Base-by-base conservation (phyloP, 2,329 filamentous ascomycete genomes). In the Nigrospora sphaerica region DNA sequence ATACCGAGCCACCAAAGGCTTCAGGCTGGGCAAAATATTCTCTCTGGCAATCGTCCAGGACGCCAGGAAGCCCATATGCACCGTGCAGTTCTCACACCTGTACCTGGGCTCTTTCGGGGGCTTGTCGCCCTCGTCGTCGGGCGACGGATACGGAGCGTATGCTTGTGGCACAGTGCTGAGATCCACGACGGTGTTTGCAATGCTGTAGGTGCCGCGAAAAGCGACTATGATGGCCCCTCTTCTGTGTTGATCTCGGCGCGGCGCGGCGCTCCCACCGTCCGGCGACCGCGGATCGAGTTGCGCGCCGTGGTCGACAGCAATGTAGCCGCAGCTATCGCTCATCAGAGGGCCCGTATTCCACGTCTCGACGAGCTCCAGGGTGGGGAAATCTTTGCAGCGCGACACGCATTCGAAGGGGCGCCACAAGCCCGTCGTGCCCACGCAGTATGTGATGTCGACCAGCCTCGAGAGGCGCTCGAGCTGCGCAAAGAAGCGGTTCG, bases 381-480 rank as follows among this genome's bases (percentile, higher is more conserved):
- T 72, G 1, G 86, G 81, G 52, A 97, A 96, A 47, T 96, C 89
- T 34, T 73, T 72, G 68, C 93, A 98, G 54, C 88, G 86, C 49
- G 87, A 93, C 13, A 84, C 78, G 66, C 93, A 98, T 32, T 76
- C 69, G 64, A 98, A 98, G 0, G 93, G 93, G 54, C 83, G 82
- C 42, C 77, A 74, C 50, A 98, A 83, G 35, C 92, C 93, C 0
- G 86, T 85, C 6, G 78, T 83, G 51, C 91, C 90, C 48, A 97
- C 87, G 65, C 93, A 98, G 68, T 97, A 97, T 41, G 89, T 75
- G 49, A 97, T 93, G 63, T 98, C 93, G 52, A 96, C 92, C 23
- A 97, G 78, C 45, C 91, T 84, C n/a, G 92, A 81, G 46, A 92
- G 74, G 58, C 95, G 87, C 66, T 96, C 90, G 13, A 98, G 81